A percentile compares a stretch with the other conserved stretches of the same genome.
These are phyloP conservation scores for Thymus quinquecostatus DNA, from an alignment of 257 asterid species.

Conservation along the genomic window DNA sequence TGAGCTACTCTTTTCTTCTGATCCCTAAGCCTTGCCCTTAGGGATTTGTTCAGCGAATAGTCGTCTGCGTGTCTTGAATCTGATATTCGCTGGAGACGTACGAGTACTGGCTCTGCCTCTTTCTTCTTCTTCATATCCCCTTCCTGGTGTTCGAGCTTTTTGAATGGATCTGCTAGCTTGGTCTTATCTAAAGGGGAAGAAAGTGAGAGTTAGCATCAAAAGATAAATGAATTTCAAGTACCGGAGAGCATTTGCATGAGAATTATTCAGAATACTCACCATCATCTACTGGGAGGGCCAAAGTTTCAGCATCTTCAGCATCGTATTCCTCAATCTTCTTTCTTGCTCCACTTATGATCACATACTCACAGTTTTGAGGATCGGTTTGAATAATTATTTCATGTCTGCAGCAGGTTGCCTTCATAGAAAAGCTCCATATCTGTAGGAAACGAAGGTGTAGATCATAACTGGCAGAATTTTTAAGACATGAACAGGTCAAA, in stretches of 20 bases:
- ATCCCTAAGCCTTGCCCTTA: conserved; percentile 74
- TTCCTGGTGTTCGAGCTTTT: conserved; percentile 94
- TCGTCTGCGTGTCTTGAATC: conserved; percentile 84
- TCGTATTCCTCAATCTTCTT: conserved; percentile 84
- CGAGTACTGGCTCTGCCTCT: conserved; percentile 90
- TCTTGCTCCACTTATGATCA: conserved; percentile 82
- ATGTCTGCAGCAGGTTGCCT: conserved; percentile 91
- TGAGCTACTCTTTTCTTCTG: conserved; percentile 91
- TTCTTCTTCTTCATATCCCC: conserved; percentile 88
- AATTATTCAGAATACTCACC: conserved; percentile 45
- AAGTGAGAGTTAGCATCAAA: background rate
- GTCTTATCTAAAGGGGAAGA: conserved; percentile 54
- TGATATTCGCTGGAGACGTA: conserved; percentile 84
- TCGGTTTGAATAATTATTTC: conserved; percentile 94
- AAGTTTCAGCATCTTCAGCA: conserved; percentile 91
- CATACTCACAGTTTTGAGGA: conserved; percentile 83
- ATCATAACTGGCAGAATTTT: conserved; percentile 1
- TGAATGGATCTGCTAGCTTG: conserved; percentile 85
- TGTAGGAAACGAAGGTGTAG: conserved; percentile 28
- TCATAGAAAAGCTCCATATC: conserved; percentile 99
- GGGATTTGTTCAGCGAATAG: conserved; percentile 79
- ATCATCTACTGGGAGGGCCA: conserved; percentile 79
- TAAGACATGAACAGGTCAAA: background rate
- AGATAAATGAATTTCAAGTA: background rate
- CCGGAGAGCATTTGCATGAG: background rate